Conservation (phyloP, 176 grass and related monocot species). For the Oryza coarctata region DNA sequence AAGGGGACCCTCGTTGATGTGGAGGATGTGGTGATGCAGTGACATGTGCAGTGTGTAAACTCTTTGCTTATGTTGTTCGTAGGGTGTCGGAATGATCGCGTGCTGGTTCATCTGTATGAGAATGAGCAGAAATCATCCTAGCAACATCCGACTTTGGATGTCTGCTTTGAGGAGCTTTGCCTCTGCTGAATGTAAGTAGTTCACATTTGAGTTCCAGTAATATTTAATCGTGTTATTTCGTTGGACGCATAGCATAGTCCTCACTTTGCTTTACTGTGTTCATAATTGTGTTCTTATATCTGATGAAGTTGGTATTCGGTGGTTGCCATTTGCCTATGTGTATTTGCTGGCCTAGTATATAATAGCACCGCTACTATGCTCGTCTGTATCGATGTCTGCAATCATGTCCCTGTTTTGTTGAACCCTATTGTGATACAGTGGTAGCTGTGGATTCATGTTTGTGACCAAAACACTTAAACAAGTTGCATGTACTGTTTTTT, state of each 20-base stretch:
- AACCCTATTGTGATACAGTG: conserved; percentile 17
- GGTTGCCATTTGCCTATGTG: neutral
- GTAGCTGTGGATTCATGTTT: conserved; percentile 30
- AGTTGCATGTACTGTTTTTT: conserved; percentile 25
- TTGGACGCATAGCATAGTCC: neutral
- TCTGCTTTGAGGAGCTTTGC: neutral
- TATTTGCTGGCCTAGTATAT: neutral
- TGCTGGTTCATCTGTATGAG: neutral
- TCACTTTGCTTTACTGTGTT: conserved; percentile 7
- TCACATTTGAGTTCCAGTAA: neutral
- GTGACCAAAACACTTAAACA: conserved; percentile 27
- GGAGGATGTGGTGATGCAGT: neutral
- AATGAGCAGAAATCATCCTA: neutral
- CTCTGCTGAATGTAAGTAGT: conserved; percentile 7
- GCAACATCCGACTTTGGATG: neutral
- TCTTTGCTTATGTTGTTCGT: neutral
- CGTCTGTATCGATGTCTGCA: neutral
- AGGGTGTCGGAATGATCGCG: neutral
- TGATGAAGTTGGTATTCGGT: neutral
- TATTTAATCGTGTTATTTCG: neutral
- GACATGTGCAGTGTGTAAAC: neutral
- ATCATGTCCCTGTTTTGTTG: neutral
- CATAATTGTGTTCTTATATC: neutral
- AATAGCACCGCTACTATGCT: neutral
- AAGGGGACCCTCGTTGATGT: neutral